Conservation (phyloP, 371 early-diverging fungal genomes). For the Mucor lusitanicus region DNA sequence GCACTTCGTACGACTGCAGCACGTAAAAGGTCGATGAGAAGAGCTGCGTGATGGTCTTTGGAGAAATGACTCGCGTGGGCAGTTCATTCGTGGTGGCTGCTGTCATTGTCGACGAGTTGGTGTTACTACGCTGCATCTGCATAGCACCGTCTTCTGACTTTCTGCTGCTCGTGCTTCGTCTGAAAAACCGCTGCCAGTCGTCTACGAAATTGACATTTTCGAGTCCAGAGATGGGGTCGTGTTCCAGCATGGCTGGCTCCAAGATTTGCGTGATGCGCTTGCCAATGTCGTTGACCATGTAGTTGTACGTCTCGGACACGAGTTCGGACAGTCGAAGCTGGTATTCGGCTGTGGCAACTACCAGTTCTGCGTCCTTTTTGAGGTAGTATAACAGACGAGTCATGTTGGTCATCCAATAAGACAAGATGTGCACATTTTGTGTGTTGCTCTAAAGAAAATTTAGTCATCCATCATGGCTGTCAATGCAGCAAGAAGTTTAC, state of each 20-base stretch:
- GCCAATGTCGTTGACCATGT: conserved; percentile 61
- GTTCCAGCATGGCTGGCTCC: conserved; percentile 69
- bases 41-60: conserved; percentile 62
- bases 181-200: conserved; percentile 57
- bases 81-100: background rate
- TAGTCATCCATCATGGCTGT: too few species aligned
- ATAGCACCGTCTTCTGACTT: background rate
- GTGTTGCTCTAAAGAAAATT: conserved; percentile 20
- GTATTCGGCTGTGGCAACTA: conserved; percentile 58
- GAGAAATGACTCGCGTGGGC: conserved; percentile 17
- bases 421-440: conserved; percentile 48
- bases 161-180: conserved; percentile 13
- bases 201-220: conserved; percentile 67
- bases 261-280: conserved; percentile 60
- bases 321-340: conserved; percentile 72
- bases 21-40: conserved; percentile 61
- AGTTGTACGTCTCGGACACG: conserved; percentile 67
- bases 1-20: conserved; percentile 64
- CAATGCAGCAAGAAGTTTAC: conserved; percentile 3
- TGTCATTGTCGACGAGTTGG: background rate
- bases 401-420: conserved; percentile 82
- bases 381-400: conserved; percentile 78
- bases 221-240: conserved; percentile 69
- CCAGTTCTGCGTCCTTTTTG: conserved; percentile 76
- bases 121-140: background rate